phyloP scores from a whole-genome alignment of 495 filamentous ascomycete species.

The Penicillium alfredii region DNA sequence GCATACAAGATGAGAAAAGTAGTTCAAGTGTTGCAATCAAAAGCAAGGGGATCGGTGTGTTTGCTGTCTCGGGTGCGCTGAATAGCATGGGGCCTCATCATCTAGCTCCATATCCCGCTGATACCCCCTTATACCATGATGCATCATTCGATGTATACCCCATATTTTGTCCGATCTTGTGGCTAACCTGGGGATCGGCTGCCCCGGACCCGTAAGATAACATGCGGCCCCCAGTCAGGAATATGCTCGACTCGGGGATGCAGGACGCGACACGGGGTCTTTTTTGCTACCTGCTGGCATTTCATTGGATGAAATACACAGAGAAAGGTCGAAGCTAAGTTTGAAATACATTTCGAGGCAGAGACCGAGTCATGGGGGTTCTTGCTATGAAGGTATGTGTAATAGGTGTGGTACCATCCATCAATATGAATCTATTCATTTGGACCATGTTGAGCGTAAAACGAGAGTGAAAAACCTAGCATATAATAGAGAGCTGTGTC shows the following conservation, averaged over 20 bases:
- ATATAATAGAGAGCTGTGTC: too few relatives aligned
- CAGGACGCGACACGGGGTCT: neutral
- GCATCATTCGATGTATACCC: neutral
- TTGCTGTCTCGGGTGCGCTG: neutral
- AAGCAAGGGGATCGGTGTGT: neutral
- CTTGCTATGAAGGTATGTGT: too few relatives aligned
- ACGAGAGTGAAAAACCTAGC: too few relatives aligned
- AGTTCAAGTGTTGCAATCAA: neutral
- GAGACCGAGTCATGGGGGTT: neutral
- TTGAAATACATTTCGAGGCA: too few relatives aligned
- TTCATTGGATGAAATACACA: neutral
- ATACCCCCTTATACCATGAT: neutral
- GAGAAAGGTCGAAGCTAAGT: neutral
- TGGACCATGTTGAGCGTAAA: too few relatives aligned
- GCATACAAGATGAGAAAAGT: neutral
- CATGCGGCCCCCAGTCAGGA: neutral
- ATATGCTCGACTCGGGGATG: neutral
- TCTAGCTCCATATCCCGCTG: neutral
- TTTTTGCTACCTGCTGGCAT: neutral
- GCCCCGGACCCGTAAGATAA: neutral
- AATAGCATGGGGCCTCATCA: neutral
- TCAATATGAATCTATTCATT: too few relatives aligned
- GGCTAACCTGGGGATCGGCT: neutral
- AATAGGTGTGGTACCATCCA: too few relatives aligned
- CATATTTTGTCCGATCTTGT: neutral